Evolutionary conservation across 2,329 filamentous ascomycete species (phyloP).

Genomic region (Aspergillus tubingensis): DNA sequence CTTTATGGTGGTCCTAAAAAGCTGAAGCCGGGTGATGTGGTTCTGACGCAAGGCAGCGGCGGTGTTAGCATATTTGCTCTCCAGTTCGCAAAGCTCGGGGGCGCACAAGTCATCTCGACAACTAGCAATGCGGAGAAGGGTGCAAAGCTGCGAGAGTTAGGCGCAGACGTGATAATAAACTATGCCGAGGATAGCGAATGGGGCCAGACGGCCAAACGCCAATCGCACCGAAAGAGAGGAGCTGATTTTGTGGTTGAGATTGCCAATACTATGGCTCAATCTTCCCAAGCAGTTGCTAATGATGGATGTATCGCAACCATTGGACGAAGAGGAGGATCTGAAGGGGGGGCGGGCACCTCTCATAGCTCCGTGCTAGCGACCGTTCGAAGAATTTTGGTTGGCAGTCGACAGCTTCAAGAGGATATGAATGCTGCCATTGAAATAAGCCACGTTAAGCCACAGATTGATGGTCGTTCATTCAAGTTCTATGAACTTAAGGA

Average conservation of each 20-base stretch:
- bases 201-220: slow-evolving; percentile 68
- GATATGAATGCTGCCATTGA: slow-evolving; percentile 9
- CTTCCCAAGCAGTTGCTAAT: neutral
- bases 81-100: slow-evolving; percentile 46
- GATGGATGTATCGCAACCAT: slow-evolving; percentile 1
- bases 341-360: neutral
- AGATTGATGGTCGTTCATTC: neutral
- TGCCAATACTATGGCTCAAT: neutral
- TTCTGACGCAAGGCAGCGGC: slow-evolving; percentile 59
- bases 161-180: slow-evolving; percentile 58
- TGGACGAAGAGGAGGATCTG: neutral
- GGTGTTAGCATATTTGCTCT: slow-evolving; percentile 54
- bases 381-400: slow-evolving; percentile 1
- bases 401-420: neutral
- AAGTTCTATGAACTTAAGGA: neutral
- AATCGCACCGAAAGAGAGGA: slow-evolving; percentile 30
- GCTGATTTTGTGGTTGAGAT: slow-evolving; percentile 4
- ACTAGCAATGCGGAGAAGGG: slow-evolving; percentile 57
- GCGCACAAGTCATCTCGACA: slow-evolving; percentile 56
- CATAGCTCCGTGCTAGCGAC: neutral
- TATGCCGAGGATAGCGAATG: slow-evolving; percentile 57
- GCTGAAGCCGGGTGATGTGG: slow-evolving; percentile 54
- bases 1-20: slow-evolving; percentile 23
- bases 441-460: neutral
- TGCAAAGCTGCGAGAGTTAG: slow-evolving; percentile 49